Evolutionary conservation across 169 alveolate genomes (phyloP).

Genomic region (Babesia caballi): DNA sequence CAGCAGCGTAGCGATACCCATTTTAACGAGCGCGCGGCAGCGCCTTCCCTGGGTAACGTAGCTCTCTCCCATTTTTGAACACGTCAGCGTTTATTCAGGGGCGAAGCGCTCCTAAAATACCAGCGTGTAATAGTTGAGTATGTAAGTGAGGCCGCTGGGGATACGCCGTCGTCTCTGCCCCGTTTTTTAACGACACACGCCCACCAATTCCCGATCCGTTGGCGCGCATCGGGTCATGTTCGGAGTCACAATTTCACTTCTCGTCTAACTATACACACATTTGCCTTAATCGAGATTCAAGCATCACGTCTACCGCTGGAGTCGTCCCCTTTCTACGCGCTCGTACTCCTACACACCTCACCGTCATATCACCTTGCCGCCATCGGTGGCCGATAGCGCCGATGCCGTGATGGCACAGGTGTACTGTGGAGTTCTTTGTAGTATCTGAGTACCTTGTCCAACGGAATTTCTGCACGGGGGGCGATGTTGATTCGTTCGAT

Average conservation of each 20-base stretch:
- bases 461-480: constrained; percentile 9
- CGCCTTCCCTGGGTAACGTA: not conserved
- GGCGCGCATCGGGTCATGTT: too few species aligned
- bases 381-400: constrained; percentile 51
- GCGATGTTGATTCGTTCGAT: constrained; percentile 25
- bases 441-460: constrained; percentile 3
- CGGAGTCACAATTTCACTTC: too few species aligned
- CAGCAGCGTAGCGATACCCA: not conserved
- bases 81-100: not conserved
- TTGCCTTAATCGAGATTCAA: too few species aligned
- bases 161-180: too few species aligned
- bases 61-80: not conserved
- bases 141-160: too few species aligned
- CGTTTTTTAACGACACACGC: too few species aligned
- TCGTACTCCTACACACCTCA: not conserved
- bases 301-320: too few species aligned
- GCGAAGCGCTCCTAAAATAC: not conserved
- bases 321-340: not conserved
- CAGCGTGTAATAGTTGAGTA: too few species aligned
- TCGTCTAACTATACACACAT: too few species aligned
- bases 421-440: constrained; percentile 3
- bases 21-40: not conserved
- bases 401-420: constrained; percentile 41
- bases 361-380: not conserved
- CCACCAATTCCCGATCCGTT: too few species aligned